phyloP scores from a whole-genome alignment of 2,329 filamentous ascomycete species.

The Phialemoniopsis sp. region DNA sequence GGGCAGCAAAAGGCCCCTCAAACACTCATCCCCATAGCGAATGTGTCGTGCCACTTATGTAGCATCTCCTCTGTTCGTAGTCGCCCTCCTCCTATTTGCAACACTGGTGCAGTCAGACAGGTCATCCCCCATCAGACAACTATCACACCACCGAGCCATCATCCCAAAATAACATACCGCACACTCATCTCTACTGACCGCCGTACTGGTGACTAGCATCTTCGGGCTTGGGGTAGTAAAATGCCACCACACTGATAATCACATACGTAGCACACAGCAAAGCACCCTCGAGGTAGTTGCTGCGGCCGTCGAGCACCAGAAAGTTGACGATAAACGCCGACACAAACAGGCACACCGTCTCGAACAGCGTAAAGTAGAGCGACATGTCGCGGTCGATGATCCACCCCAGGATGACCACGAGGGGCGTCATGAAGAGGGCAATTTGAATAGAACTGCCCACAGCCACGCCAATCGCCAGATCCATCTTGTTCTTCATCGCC shows the following conservation, averaged over 20 bases:
- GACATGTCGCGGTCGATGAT: conserved; percentile 65
- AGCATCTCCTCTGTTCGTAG: no score
- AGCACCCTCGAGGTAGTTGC: conserved; percentile 81
- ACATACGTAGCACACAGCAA: conserved; percentile 63
- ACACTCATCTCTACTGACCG: not conserved
- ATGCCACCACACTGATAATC: conserved; percentile 63
- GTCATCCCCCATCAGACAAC: no score
- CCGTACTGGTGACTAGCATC: conserved; percentile 33
- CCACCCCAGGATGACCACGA: conserved; percentile 71
- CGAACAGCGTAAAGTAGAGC: conserved; percentile 83
- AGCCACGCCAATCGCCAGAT: conserved; percentile 68
- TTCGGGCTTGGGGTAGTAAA: conserved; percentile 55
- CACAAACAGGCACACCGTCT: conserved; percentile 83
- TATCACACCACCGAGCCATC: no score
- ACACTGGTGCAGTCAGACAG: no score
- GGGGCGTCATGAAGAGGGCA: conserved; percentile 65
- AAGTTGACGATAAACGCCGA: conserved; percentile 86
- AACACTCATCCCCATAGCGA: no score
- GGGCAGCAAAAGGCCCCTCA: no score
- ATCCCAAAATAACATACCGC: no score
- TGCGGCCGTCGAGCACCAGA: conserved; percentile 77
- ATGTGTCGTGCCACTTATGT: no score
- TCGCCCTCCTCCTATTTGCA: no score
- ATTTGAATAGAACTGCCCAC: conserved; percentile 71
- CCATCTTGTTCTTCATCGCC: conserved; percentile 73